These are phyloP conservation scores for Phycomyces blakesleeanus DNA, from an alignment of 192 early-diverging fungal species.

Conservation along the genomic window DNA sequence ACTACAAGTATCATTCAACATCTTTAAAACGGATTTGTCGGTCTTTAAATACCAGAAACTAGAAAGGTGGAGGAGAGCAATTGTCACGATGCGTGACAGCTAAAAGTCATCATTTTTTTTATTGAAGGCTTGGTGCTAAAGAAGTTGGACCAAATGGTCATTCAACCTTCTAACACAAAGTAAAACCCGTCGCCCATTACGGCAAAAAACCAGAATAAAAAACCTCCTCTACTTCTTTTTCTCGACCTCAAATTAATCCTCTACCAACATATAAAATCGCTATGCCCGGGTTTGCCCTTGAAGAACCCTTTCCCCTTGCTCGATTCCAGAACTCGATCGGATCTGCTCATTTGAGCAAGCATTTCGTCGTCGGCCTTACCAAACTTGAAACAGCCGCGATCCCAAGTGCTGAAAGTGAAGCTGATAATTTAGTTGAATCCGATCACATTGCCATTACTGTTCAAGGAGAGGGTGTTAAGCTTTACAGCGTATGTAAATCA, in stretches of 20 bases:
- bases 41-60: no score
- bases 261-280: neutral
- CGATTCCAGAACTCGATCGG: conserved; percentile 39
- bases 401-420: conserved; percentile 14
- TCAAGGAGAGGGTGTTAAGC: conserved; percentile 48
- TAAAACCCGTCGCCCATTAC: no score
- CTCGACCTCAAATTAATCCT: no score
- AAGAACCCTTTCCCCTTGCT: conserved; percentile 47
- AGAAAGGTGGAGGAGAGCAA: no score
- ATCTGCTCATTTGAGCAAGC: conserved; percentile 21
- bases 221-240: no score
- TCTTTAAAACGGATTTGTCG: no score
- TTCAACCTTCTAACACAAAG: no score
- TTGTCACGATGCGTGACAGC: neutral
- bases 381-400: conserved; percentile 23
- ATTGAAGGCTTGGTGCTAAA: conserved; percentile 1
- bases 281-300: conserved; percentile 45
- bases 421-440: conserved; percentile 11
- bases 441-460: conserved; percentile 43
- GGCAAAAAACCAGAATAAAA: no score
- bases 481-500: conserved; percentile 43
- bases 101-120: neutral
- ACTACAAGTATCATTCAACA: no score
- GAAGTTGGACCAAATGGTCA: neutral
- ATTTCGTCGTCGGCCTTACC: conserved; percentile 19